Conservation (phyloP, 345 rosid species). For the Turritis glabra region DNA sequence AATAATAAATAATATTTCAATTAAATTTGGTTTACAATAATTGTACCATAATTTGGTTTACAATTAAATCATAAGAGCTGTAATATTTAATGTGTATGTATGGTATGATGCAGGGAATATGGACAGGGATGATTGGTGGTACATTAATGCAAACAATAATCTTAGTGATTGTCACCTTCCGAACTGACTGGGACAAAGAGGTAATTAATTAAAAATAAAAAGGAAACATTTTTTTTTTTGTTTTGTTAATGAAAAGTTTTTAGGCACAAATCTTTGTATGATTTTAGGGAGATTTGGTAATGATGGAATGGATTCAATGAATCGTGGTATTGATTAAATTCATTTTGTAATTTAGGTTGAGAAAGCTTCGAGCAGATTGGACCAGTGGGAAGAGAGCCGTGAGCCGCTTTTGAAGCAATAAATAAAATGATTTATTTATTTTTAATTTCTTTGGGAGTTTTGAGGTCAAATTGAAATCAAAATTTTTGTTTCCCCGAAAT, state of each 20-base stretch:
- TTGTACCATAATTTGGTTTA: no score
- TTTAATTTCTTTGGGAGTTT: not conserved
- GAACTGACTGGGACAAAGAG: conserved; percentile 69
- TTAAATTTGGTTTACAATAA: not conserved
- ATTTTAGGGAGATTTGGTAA: not conserved
- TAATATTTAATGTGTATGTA: conserved; percentile 10
- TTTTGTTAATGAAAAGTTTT: not conserved
- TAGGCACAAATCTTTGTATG: not conserved
- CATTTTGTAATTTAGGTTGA: conserved; percentile 54
- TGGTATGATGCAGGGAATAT: conserved; percentile 50
- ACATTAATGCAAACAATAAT: conserved; percentile 58
- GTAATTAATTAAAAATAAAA: conserved; percentile 29
- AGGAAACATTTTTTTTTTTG: no score
- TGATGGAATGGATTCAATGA: not conserved
- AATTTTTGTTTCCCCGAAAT: not conserved
- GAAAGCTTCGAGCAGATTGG: conserved; percentile 57
- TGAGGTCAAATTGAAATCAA: conserved; percentile 30
- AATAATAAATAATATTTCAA: not conserved
- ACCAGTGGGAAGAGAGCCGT: conserved; percentile 66
- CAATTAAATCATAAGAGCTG: not conserved
- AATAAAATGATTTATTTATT: not conserved
- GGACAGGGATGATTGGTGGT: conserved; percentile 75
- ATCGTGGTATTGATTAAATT: not conserved
- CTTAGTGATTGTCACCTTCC: conserved; percentile 47
- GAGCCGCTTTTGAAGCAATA: conserved; percentile 44